Base-by-base conservation (phyloP, 2,329 filamentous ascomycete genomes). In the Plectosphaerella plurivora region DNA sequence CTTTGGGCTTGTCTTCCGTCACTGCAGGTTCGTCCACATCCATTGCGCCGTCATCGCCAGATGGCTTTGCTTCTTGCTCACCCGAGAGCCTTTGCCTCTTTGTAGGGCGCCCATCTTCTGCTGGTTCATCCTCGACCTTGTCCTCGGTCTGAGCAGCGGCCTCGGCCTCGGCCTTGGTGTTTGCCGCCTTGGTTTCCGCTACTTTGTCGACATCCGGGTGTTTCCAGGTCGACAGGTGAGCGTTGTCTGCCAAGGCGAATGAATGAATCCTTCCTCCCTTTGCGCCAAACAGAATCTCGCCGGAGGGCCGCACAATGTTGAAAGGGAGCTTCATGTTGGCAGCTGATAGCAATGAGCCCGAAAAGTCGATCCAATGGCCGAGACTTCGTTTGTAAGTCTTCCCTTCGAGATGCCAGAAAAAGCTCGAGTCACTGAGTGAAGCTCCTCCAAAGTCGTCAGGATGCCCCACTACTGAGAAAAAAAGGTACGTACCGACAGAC, bases 261-360 rank as follows among this genome's bases (percentile, higher is more conserved):
- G 83, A 81, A 62, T 89, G 81, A 51, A 97, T 81, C 60, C 78
- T 82, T 47, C 86, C 81, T 14, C 89, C 90, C 55, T 85, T 84
- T 24, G 89, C 88, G 37, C 87, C 88, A 60, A 95, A 78, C 16
- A 97, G 68, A 18, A 88, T 69, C 59, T 77, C 67, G 45, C 79
- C 79, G 57, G 77, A 74, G 36, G 69, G 66, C 48, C 72, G 73
- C 46, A 90, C 68, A 60, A 82, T 80, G 60, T 87, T 87, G 61
- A 88, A 88, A n/a, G 87, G 86, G 53, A 81, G 65, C 56, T 70
- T 70, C 70, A 78, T 75, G n/a, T 59, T 64, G 44, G 49, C 11
- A 10, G 28, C 8, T 33, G 28, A 8, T 33, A 12, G 8, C 8
- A 10, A 33, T 33, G 28, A 33, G 5, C 18, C 14, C 4, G 11